A percentile compares a stretch with the other conserved stretches of the same genome.
Conservation (phyloP, 441 rosid species). For the Geranium incanum region DNA sequence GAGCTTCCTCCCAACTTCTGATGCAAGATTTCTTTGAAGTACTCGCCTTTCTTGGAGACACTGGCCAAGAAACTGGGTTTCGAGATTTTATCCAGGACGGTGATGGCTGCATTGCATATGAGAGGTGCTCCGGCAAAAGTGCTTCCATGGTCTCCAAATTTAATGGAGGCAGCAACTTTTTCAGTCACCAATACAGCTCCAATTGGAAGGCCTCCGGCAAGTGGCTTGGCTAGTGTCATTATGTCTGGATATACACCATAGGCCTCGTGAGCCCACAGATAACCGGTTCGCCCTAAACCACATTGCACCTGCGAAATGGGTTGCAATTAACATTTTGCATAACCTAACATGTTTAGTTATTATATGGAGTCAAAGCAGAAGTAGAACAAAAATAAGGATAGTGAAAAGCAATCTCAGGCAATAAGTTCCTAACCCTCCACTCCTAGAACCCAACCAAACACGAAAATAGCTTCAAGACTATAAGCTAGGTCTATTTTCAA, state of each 20-base stretch:
- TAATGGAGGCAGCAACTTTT: conserved; percentile 60
- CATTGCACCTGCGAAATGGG: conserved; percentile 54
- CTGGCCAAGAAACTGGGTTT: conserved; percentile 57
- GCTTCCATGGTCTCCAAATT: conserved; percentile 79
- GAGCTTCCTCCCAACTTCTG: conserved; percentile 52
- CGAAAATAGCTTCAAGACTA: background rate
- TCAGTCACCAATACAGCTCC: conserved; percentile 67
- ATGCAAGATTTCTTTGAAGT: conserved; percentile 44
- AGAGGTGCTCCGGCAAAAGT: conserved; percentile 78
- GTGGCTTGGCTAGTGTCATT: conserved; percentile 82
- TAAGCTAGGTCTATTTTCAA: background rate
- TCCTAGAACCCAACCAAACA: background rate
- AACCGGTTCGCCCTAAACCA: conserved; percentile 74
- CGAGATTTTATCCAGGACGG: conserved; percentile 58
- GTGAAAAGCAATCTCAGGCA: background rate
- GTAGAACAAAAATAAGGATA: background rate
- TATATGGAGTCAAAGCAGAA: background rate
- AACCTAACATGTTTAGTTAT: background rate
- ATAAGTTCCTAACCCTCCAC: background rate
- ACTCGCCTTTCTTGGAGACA: conserved; percentile 51
- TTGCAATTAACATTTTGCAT: background rate
- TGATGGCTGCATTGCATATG: conserved; percentile 53
- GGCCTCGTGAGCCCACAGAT: conserved; percentile 73
- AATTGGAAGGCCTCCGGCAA: conserved; percentile 80
- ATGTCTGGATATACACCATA: conserved; percentile 62